These are phyloP conservation scores for Nadsonia commutata DNA, from an alignment of 1,139 yeast species.

Conservation along the genomic window DNA sequence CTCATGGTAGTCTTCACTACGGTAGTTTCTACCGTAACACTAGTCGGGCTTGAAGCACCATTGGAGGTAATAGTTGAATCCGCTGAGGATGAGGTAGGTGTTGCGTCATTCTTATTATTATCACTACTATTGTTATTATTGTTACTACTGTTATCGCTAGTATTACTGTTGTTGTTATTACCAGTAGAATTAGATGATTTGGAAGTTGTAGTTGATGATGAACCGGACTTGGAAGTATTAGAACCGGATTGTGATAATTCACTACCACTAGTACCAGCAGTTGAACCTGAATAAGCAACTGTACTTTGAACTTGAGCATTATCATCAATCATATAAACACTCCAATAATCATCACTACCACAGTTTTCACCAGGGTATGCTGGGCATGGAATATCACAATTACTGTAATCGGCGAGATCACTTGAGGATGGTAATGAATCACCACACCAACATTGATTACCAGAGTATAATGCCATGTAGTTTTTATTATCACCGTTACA, in stretches of 20 bases:
- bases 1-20: slow-evolving; percentile 7
- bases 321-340: not conserved
- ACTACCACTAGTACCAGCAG: not conserved
- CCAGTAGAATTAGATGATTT: not conserved
- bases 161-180: too few relatives aligned
- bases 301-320: not conserved
- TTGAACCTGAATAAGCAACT: not conserved
- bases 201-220: not conserved
- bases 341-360: slow-evolving; percentile 31
- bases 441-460: slow-evolving; percentile 51
- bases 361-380: slow-evolving; percentile 40
- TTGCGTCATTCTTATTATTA: not conserved
- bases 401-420: slow-evolving; percentile 14
- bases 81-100: slow-evolving; percentile 9
- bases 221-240: not conserved
- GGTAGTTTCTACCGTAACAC: slow-evolving; percentile 3
- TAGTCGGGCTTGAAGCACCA: slow-evolving; percentile 11
- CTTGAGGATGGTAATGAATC: slow-evolving; percentile 32
- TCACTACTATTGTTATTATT: not conserved
- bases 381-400: slow-evolving; percentile 34
- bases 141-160: not conserved
- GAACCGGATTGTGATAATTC: not conserved
- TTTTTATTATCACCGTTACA: not conserved
- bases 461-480: not conserved
- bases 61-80: slow-evolving; percentile 10